phyloP scores from a whole-genome alignment of 2,329 filamentous ascomycete genomes.

The Clonostachys byssicola region DNA sequence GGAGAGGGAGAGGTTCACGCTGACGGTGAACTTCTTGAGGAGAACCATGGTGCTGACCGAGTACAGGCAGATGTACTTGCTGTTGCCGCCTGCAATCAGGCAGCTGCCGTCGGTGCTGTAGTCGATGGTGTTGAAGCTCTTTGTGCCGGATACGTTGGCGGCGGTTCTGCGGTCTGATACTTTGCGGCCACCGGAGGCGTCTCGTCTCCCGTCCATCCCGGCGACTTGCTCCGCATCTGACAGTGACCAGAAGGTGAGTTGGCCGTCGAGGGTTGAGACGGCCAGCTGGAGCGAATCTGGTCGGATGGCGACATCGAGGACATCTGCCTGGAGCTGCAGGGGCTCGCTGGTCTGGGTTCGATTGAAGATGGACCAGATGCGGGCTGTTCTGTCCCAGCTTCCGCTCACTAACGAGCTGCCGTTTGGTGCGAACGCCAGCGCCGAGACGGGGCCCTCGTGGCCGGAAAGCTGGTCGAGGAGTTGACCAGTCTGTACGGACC shows the following conservation, averaged over 20 bases:
- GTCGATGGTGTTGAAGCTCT: slow-evolving; percentile 80
- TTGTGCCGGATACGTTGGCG: slow-evolving; percentile 85
- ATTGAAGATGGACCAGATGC: slow-evolving; percentile 93
- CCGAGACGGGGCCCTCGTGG: slow-evolving; percentile 90
- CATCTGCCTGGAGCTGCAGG: slow-evolving; percentile 85
- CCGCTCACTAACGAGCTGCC: slow-evolving; percentile 82
- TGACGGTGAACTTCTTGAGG: slow-evolving; percentile 93
- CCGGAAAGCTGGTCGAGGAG: slow-evolving; percentile 86
- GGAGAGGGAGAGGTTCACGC: slow-evolving; percentile 89
- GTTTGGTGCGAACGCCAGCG: slow-evolving; percentile 83
- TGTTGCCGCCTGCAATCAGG: slow-evolving; percentile 86
- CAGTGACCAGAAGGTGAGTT: slow-evolving; percentile 92
- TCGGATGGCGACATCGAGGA: slow-evolving; percentile 79
- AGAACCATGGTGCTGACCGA: slow-evolving; percentile 90
- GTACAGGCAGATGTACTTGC: slow-evolving; percentile 98
- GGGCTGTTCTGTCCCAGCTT: slow-evolving; percentile 93
- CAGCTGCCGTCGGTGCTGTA: slow-evolving; percentile 94
- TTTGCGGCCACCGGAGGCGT: slow-evolving; percentile 89
- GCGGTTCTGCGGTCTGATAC: slow-evolving; percentile 84
- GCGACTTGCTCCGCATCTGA: slow-evolving; percentile 82
- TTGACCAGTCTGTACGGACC: slow-evolving; percentile 97
- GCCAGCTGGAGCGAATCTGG: slow-evolving; percentile 90
- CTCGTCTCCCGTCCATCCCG: slow-evolving; percentile 83
- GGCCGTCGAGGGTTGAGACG: slow-evolving; percentile 88
- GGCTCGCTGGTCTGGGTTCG: slow-evolving; percentile 94